Conservation (phyloP, 108 stramenopile species). For the Cyclostephanos tholiformis region DNA sequence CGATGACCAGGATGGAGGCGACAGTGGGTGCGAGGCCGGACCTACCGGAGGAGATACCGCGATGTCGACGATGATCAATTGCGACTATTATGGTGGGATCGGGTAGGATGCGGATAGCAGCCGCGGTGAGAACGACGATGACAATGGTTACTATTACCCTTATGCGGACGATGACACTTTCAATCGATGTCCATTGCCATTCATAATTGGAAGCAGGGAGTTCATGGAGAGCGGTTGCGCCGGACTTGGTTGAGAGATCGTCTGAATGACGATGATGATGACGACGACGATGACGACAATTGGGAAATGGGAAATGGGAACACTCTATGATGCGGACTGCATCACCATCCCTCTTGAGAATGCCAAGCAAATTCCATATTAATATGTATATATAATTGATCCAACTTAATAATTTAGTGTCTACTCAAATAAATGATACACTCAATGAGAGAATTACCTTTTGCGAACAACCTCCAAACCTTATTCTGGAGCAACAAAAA, state of each 20-base stretch:
- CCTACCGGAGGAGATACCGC: not conserved
- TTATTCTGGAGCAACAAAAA: no score
- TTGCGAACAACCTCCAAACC: no score
- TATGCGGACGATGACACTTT: constrained; percentile 36
- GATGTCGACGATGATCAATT: not conserved
- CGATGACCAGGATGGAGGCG: not conserved
- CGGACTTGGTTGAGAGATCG: not conserved
- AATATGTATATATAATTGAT: no score
- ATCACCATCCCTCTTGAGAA: no score
- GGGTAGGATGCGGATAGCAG: no score
- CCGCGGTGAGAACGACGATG: constrained; percentile 17
- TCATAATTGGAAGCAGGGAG: constrained; percentile 44
- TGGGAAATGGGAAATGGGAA: no score
- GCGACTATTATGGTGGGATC: constrained; percentile 21
- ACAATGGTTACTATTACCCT: constrained; percentile 39
- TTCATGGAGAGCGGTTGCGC: constrained; percentile 48
- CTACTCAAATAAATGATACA: no score
- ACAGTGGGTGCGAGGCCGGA: not conserved
- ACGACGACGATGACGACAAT: no score
- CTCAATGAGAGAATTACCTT: no score
- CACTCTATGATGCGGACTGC: no score
- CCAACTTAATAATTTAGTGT: no score
- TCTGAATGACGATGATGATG: not conserved
- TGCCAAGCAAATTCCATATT: no score
- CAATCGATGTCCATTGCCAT: constrained; percentile 48